A percentile compares a stretch with the other conserved stretches of the same genome.
Conservation (phyloP, 2,329 filamentous ascomycete genomes). For the Aspergillus brasiliensis region DNA sequence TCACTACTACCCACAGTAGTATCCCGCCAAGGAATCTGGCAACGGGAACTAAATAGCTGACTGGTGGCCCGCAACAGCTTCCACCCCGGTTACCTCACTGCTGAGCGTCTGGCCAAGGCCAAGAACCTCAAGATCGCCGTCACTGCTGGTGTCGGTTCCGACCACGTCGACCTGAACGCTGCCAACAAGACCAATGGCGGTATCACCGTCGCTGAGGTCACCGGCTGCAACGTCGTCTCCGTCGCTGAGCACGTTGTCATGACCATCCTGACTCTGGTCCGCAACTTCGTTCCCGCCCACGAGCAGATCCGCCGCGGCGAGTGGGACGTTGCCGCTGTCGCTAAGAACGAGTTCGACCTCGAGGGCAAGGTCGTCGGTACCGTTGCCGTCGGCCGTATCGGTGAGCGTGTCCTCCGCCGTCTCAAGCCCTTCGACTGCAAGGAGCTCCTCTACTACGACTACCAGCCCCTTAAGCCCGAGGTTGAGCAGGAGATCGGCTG, state of each 20-base stretch:
- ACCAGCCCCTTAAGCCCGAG: conserved; percentile 87
- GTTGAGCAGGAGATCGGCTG: conserved; percentile 94
- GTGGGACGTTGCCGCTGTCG: conserved; percentile 93
- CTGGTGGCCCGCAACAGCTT: conserved; percentile 61
- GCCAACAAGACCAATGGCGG: conserved; percentile 99
- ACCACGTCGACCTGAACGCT: conserved; percentile 95
- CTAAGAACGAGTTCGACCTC: conserved; percentile 98
- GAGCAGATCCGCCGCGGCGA: conserved; percentile 87
- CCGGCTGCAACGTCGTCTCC: conserved; percentile 96
- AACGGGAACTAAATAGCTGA: conserved; percentile 4
- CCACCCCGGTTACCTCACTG: conserved; percentile 96
- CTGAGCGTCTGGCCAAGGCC: conserved; percentile 92
- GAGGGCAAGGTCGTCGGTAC: conserved; percentile 98
- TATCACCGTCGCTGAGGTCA: conserved; percentile 95
- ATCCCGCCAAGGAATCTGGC: not conserved
- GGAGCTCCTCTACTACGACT: conserved; percentile 99
- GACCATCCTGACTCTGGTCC: conserved; percentile 94
- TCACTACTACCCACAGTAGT: not conserved
- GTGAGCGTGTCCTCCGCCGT: conserved; percentile 93
- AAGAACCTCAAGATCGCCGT: conserved; percentile 99
- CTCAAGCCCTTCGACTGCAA: conserved; percentile 99
- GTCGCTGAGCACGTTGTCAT: conserved; percentile 99
- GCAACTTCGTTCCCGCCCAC: conserved; percentile 98
- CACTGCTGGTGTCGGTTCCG: conserved; percentile 96
- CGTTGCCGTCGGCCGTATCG: conserved; percentile 95